Evolutionary conservation across 2,329 filamentous ascomycete species (phyloP).

Genomic region (Ramularia collo-cygni): DNA sequence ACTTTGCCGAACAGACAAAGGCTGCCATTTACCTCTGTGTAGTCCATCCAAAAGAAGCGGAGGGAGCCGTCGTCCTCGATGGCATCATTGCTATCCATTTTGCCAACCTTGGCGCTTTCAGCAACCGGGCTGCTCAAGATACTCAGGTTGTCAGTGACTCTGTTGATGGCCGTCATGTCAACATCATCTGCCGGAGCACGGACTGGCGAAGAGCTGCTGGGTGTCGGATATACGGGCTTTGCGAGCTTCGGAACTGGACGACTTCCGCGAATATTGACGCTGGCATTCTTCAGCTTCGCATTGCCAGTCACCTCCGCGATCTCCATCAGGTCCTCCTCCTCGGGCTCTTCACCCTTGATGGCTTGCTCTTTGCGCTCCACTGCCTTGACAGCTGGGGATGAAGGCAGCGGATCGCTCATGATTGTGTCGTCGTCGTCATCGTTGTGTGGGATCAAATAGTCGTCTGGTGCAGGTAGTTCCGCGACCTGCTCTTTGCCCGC

Average conservation of each 20-base stretch:
- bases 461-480: constrained; percentile 34
- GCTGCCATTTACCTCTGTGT: constrained; percentile 83
- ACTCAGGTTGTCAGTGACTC: constrained; percentile 78
- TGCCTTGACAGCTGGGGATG: constrained; percentile 59
- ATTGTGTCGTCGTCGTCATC: constrained; percentile 66
- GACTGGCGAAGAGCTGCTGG: constrained; percentile 68
- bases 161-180: constrained; percentile 82
- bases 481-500: constrained; percentile 14
- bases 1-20: constrained; percentile 95
- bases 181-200: constrained; percentile 49
- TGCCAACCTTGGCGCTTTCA: constrained; percentile 62
- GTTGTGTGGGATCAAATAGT: constrained; percentile 48
- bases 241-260: constrained; percentile 66
- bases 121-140: constrained; percentile 70
- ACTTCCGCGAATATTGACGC: constrained; percentile 78
- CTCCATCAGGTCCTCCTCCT: constrained; percentile 76
- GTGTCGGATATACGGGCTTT: constrained; percentile 62
- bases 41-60: constrained; percentile 95
- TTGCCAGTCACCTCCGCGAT: constrained; percentile 68
- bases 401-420: constrained; percentile 72
- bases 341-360: constrained; percentile 55
- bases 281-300: constrained; percentile 55
- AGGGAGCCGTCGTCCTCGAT: constrained; percentile 89
- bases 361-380: constrained; percentile 48
- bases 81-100: constrained; percentile 76